These are phyloP conservation scores for Debaryomyces psychrophilus DNA, from an alignment of 1,139 yeast species.

Conservation along the genomic window DNA sequence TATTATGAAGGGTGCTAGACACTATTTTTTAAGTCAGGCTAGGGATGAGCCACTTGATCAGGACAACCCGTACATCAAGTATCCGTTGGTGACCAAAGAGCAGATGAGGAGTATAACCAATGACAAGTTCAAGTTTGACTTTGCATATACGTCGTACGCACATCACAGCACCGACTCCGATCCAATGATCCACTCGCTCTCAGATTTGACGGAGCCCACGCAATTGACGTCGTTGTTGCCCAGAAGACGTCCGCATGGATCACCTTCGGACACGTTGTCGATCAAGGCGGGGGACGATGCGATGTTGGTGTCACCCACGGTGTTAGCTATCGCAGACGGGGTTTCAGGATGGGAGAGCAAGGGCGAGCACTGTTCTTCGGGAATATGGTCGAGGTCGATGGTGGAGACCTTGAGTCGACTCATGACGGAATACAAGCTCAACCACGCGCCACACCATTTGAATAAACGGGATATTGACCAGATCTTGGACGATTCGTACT, in stretches of 20 bases:
- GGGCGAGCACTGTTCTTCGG: conserved; percentile 46
- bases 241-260: conserved; percentile 55
- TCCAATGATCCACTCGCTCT: conserved; percentile 52
- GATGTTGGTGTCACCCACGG: conserved; percentile 59
- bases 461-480: conserved; percentile 49
- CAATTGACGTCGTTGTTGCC: conserved; percentile 52
- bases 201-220: conserved; percentile 56
- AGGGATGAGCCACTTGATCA: conserved; percentile 28
- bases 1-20: conserved; percentile 31
- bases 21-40: conserved; percentile 27
- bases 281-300: conserved; percentile 65
- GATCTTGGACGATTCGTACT: conserved; percentile 53
- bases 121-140: conserved; percentile 50
- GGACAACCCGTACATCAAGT: conserved; percentile 43
- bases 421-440: conserved; percentile 49
- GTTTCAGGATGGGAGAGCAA: conserved; percentile 62
- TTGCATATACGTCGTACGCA: conserved; percentile 51
- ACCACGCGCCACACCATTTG: conserved; percentile 47
- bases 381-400: conserved; percentile 61
- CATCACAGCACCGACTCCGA: conserved; percentile 46
- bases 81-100: conserved; percentile 45
- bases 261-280: conserved; percentile 56
- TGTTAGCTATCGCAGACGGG: conserved; percentile 63
- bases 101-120: conserved; percentile 40
- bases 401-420: conserved; percentile 54